Evolutionary conservation across 768 basidiomycete species (phyloP), one percentile per base, ranked within the genome.

Genomic region (Phylloporus arenicola): DNA sequence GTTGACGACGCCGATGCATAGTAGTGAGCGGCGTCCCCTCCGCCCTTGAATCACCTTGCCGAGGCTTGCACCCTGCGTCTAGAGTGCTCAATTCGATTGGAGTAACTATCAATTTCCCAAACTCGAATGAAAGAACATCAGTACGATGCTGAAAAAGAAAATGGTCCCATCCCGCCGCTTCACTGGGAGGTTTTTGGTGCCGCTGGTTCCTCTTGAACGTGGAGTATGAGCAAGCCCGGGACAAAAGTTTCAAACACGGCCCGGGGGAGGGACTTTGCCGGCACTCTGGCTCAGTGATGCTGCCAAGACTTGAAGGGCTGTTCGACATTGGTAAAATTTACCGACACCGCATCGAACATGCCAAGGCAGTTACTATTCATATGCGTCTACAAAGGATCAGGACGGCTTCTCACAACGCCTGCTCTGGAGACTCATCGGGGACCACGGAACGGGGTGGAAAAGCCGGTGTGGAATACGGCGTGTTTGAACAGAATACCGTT

Each of bases 241-340:
- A 31, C 11, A 31, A 31, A 13, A 31, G 6, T 13, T 13, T 31
- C 30, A 31, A 31, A 31, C 12, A 12, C 13, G 30, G 30, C 30
- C 25, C 22, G 22, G 22, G 0, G 29, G 29, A 7, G 9, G 33
- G 33, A 34, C 8, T 16, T n/a, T 34, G 34, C 16, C 34, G 11
- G 5, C 30, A 31, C 11, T 5, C 12, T 13, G 30, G 30, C 13
- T 31, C 30, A 31, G 11, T 13, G 13, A 13, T 31, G 30, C n/a
- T 31, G 30, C 13, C 13, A 13, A 31, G 27, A 5, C 31, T 11
- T 33, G 14, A 34, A 12, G 0, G 60, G 45, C 3, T 40, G 17
- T 24, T 64, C 66, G 6, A 53, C 49, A 38, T 75, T 45, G 57
- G 68, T 57, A 48, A 61, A 47, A 72, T 55, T 76, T 75, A 17